These are phyloP conservation scores for Cladophialophora yegresii DNA, from an alignment of 2,329 filamentous ascomycete species.

Conservation along the genomic window DNA sequence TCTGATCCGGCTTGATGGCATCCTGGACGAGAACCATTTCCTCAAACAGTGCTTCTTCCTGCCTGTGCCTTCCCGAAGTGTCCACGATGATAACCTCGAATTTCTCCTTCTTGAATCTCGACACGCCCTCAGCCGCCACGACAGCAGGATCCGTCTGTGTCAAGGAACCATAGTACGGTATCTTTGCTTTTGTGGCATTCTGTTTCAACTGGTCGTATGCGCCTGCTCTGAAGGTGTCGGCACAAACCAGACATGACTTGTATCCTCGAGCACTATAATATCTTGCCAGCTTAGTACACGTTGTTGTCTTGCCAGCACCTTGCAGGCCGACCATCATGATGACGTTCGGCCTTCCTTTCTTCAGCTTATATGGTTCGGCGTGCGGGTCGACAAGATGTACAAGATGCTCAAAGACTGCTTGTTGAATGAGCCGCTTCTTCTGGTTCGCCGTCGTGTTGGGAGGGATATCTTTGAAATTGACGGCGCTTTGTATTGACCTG, in stretches of 20 bases:
- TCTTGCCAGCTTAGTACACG: conserved; percentile 92
- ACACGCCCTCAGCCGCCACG: conserved; percentile 91
- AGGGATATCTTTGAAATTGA: conserved; percentile 93
- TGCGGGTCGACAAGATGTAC: conserved; percentile 95
- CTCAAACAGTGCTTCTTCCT: conserved; percentile 91
- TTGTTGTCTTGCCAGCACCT: conserved; percentile 96
- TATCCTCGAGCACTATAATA: conserved; percentile 95
- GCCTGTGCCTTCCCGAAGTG: conserved; percentile 90
- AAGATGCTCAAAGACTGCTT: conserved; percentile 94
- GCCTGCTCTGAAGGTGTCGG: conserved; percentile 96
- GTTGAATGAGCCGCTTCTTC: conserved; percentile 98
- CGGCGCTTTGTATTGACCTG: conserved; percentile 84
- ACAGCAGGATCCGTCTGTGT: conserved; percentile 95
- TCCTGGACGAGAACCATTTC: conserved; percentile 97
- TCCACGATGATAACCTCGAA: conserved; percentile 99
- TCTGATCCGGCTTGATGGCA: conserved; percentile 89
- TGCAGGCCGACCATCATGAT: conserved; percentile 99
- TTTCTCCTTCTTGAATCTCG: conserved; percentile 97
- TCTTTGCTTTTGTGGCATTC: conserved; percentile 98
- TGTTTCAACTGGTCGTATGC: conserved; percentile 98
- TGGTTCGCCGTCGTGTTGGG: conserved; percentile 70
- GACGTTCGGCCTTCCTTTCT: conserved; percentile 93
- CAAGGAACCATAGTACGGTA: conserved; percentile 94
- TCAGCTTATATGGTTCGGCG: conserved; percentile 91
- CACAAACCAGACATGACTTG: conserved; percentile 90